Base-by-base conservation (phyloP, 495 filamentous ascomycete genomes). In the Lophiotrema nucula region DNA sequence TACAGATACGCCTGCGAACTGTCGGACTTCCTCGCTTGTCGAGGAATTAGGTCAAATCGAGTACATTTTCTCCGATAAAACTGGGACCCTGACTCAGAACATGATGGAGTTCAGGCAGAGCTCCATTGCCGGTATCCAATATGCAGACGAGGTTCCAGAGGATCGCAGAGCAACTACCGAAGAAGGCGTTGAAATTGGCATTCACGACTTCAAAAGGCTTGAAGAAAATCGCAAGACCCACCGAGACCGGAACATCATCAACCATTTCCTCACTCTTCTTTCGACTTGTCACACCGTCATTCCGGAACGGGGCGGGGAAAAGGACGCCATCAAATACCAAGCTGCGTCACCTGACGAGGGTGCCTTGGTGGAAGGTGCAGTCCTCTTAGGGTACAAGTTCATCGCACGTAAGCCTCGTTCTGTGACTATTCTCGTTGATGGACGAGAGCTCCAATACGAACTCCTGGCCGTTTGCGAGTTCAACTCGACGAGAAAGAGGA, bases 41-140 rank as follows among this genome's bases (percentile, higher is more conserved):
- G 95, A 99, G 74, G 95, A 99, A 70, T 74, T 99, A 23, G 95
- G 95, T 42, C 95, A 97, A 79, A 93, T 99, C 55, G 93, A 97
- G 66, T 99, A 93, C 67, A 92, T 97, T 47, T 99, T 99, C 72
- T 96, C 91, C 2, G 95, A 99, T 73, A 98, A 99, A 77, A 99
- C 95, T 5, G 95, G 95, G 28, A 99, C 95, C n/a, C 74, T 99
- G 65, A 99, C 95, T 23, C 95, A 92, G 75, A 99, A 99, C 71
- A 84, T 88, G 82, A 99, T 99, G 95, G 95, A 97, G 72, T 99
- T 97, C 71, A 90, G 89, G 70, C 89, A 96, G 71, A 93, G 88
- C 62, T 86, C 88, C 2, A 97, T 99, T 66, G 88, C 82, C 16
- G 95, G 95, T 23, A 85, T 97, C 54, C 90, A 95, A 72, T 99